Evolutionary conservation across 768 basidiomycete species (phyloP), one percentile per base, ranked within the genome.

Genomic region (Scleroderma citrinum): DNA sequence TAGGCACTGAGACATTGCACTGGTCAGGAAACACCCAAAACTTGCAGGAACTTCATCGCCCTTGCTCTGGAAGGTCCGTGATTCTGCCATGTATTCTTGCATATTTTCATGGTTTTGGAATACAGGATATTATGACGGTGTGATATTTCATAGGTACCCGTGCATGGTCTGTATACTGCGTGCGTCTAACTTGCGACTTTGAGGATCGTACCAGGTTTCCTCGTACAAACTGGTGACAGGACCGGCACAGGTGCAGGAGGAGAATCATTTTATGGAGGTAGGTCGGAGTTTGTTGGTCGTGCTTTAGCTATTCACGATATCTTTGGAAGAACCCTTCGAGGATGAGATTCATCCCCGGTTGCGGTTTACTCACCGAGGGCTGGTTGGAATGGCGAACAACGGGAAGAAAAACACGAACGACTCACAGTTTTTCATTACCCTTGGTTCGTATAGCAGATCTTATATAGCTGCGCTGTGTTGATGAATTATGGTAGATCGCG

Each of bases 311-410:
- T 37, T 32, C 39, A n/a, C 43, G n/a, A 24, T 21, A 42, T 38
- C 23, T 8, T 20, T 44, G 31, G 40, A 57, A 90, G 93, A 94
- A 58, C 90, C 85, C 3, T 96, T 96, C 56, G 87, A 92, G 63
- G 92, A 96, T 69, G 94, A 98, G 68, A 83, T 92, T 17, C 92
- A 95, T 58, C 92, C 93, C 3, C 81, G 96, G 32, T 72, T 99
- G 52, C 84, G 89, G 34, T 97, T 88, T 65, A 70, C 82, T 1
- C 87, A 98, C 60, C 86, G 96, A 46, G 96, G 96, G 1, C 66
- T 98, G 2, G 83, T 99, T 1, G 96, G 77, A 1, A 94, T 96
- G 90, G 96, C 96, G 4, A 96, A 96, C 59, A 83, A 78, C 49
- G 92, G 92, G 10, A 75, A 76, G 24, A 90, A 87, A 66, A 78